These are phyloP conservation scores for Tulasnella sp. DNA, from an alignment of 768 basidiomycete species.

Conservation along the genomic window DNA sequence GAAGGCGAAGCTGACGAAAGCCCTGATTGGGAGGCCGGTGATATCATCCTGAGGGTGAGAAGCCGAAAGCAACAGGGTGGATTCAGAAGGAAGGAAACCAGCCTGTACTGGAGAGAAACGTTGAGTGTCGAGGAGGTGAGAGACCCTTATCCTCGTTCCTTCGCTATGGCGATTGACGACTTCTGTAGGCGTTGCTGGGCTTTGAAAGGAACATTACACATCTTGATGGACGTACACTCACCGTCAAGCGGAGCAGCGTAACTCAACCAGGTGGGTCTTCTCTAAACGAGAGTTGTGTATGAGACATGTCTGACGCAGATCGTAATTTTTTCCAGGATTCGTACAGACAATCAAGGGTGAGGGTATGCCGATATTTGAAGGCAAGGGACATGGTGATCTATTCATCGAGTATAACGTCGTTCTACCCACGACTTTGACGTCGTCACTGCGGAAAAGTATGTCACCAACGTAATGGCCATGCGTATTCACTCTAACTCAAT, in stretches of 20 bases:
- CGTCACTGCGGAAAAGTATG: slow-evolving; percentile 65
- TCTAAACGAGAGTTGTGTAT: not conserved
- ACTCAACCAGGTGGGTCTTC: slow-evolving; percentile 71
- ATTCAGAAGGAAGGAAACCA: slow-evolving; percentile 80
- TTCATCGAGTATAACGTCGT: slow-evolving; percentile 92
- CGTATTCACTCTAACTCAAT: not conserved
- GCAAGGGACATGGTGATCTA: slow-evolving; percentile 55
- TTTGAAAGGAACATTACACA: slow-evolving; percentile 86
- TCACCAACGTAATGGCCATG: slow-evolving; percentile 17
- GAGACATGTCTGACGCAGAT: too few relatives aligned
- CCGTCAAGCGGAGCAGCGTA: slow-evolving; percentile 57
- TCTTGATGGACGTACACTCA: slow-evolving; percentile 73
- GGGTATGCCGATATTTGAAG: slow-evolving; percentile 70
- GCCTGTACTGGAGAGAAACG: slow-evolving; percentile 84
- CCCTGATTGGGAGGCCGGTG: slow-evolving; percentile 92
- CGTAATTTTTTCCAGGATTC: slow-evolving; percentile 49
- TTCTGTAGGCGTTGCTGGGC: slow-evolving; percentile 76
- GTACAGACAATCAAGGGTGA: slow-evolving; percentile 78
- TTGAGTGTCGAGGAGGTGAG: slow-evolving; percentile 83
- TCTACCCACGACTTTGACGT: slow-evolving; percentile 58
- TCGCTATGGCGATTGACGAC: not conserved
- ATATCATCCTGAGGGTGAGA: slow-evolving; percentile 74
- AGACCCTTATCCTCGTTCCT: slow-evolving; percentile 1
- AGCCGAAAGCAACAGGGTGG: slow-evolving; percentile 65
- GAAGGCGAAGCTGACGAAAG: slow-evolving; percentile 96